These are phyloP conservation scores for Arthrobotrys musiformis DNA, from an alignment of 2,329 filamentous ascomycete genomes.

Conservation along the genomic window DNA sequence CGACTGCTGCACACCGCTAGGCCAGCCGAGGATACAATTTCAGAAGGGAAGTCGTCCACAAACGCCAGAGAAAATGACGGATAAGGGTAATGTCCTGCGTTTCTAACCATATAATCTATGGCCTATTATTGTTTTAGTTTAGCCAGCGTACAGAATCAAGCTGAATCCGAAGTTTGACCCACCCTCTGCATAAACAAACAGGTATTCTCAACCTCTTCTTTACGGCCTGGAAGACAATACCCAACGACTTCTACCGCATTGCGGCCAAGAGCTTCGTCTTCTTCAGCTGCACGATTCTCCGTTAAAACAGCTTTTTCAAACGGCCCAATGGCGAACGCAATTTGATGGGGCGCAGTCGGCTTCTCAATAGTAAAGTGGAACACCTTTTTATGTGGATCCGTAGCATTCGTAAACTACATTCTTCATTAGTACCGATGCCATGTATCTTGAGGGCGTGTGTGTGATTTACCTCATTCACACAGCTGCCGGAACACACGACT, in stretches of 20 bases:
- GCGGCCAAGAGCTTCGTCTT: constrained; percentile 88
- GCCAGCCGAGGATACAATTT: constrained; percentile 81
- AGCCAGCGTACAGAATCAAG: not conserved
- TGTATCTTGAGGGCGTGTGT: not conserved
- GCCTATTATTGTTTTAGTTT: constrained; percentile 65
- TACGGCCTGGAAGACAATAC: constrained; percentile 86
- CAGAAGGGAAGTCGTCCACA: constrained; percentile 83
- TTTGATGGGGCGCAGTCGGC: constrained; percentile 83
- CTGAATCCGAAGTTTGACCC: not conserved
- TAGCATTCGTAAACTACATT: constrained; percentile 72
- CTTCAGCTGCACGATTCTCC: constrained; percentile 87
- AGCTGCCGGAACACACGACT: constrained; percentile 88
- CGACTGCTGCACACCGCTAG: constrained; percentile 88
- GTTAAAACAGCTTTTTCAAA: constrained; percentile 93
- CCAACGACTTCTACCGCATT: constrained; percentile 89
- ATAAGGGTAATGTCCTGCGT: constrained; percentile 90
- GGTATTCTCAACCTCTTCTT: constrained; percentile 84
- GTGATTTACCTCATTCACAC: constrained; percentile 76
- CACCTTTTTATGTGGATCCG: constrained; percentile 83
- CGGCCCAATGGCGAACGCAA: constrained; percentile 92
- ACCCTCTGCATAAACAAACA: constrained; percentile 80
- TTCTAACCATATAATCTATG: constrained; percentile 89
- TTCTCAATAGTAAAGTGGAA: constrained; percentile 83
- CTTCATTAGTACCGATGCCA: constrained; percentile 10
- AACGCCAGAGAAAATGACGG: constrained; percentile 93